Evolutionary conservation across 768 basidiomycete species (phyloP).

Genomic region (Nevesoporus exiguus): DNA sequence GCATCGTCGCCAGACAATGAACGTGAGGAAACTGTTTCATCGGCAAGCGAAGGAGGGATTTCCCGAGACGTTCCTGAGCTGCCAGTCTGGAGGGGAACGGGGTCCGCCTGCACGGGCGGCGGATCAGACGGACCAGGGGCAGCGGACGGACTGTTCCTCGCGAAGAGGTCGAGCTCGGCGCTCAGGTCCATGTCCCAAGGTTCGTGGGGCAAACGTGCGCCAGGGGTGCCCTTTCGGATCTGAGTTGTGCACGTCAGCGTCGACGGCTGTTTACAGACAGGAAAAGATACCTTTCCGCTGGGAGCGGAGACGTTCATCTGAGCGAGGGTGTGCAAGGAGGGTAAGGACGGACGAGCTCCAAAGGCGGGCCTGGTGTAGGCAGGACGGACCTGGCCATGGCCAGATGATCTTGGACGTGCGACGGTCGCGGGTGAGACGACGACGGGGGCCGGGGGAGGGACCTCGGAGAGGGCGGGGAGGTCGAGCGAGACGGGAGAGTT

Average conservation of each 20-base stretch:
- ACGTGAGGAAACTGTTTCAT: conserved; percentile 23
- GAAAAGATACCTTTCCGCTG: conserved; percentile 33
- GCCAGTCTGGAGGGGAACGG: too few relatives aligned
- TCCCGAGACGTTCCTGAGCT: too few relatives aligned
- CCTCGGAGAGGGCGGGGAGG: not conserved
- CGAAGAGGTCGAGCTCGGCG: conserved; percentile 8
- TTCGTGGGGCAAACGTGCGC: conserved; percentile 41
- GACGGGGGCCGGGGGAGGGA: not conserved
- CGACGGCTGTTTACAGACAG: not conserved
- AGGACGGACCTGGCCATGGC: conserved; percentile 35
- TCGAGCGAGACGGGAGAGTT: not conserved
- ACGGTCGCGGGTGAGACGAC: conserved; percentile 5
- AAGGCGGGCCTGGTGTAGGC: conserved; percentile 44
- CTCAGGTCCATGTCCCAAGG: conserved; percentile 37
- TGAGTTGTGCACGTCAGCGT: conserved; percentile 8
- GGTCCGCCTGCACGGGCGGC: not conserved
- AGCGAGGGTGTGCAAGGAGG: conserved; percentile 39
- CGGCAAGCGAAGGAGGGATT: conserved; percentile 1
- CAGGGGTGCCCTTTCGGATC: conserved; percentile 41
- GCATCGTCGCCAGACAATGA: conserved; percentile 23
- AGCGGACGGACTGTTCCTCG: not conserved
- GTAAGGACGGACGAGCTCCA: conserved; percentile 39
- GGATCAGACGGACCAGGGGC: too few relatives aligned
- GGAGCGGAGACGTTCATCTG: conserved; percentile 35
- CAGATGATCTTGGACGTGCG: conserved; percentile 33